A percentile compares a stretch with the other conserved stretches of the same genome.
phyloP scores from a whole-genome alignment of 1,284 basidiomycete genomes.

The Psilocybe mexicana region DNA sequence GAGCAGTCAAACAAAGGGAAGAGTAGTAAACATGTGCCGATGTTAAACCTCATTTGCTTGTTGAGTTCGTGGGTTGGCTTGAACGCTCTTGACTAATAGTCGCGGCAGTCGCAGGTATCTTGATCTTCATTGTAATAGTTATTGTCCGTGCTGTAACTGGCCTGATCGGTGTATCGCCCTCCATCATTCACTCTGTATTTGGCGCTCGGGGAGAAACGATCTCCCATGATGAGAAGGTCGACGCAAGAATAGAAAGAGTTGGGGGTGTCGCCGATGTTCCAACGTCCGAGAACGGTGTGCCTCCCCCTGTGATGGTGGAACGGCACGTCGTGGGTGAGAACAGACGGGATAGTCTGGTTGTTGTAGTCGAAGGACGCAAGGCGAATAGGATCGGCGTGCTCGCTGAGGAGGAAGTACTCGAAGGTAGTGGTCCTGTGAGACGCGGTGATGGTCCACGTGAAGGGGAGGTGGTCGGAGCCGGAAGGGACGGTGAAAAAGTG shows the following conservation, averaged over 20 bases:
- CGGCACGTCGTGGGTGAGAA: background rate
- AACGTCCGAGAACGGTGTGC: slow-evolving; percentile 1
- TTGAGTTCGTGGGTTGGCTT: too few species aligned
- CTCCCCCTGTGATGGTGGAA: background rate
- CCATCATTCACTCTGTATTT: too few species aligned
- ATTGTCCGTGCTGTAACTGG: too few species aligned
- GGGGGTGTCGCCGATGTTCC: slow-evolving; percentile 4
- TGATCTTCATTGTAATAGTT: too few species aligned
- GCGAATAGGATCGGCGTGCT: background rate
- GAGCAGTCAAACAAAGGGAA: slow-evolving; percentile 8
- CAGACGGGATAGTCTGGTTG: background rate
- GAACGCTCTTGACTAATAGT: too few species aligned
- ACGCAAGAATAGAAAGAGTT: slow-evolving; percentile 5
- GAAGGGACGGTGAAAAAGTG: background rate
- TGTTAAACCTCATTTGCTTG: too few species aligned
- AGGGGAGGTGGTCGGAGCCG: background rate
- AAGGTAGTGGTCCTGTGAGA: background rate
- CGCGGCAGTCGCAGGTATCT: too few species aligned
- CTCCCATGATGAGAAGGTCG: background rate
- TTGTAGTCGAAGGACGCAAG: background rate
- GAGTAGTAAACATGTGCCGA: too few species aligned
- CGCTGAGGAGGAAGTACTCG: background rate
- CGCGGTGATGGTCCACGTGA: slow-evolving; percentile 1
- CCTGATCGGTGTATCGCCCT: too few species aligned
- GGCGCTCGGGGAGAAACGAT: too few species aligned